phyloP scores from a whole-genome alignment of 495 filamentous ascomycete genomes.

The Collariella sp. region DNA sequence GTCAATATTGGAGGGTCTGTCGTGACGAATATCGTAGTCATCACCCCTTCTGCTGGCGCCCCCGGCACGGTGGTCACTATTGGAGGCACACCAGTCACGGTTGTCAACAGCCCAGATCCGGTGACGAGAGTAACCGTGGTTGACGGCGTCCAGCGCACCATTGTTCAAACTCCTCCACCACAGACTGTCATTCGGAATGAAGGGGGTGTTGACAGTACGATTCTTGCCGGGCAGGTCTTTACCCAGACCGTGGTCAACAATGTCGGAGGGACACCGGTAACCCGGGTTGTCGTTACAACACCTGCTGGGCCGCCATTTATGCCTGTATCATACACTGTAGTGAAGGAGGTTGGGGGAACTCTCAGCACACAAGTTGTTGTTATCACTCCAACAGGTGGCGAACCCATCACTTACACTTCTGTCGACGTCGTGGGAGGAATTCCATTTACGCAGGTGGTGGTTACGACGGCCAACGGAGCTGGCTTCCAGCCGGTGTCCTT shows the following conservation, averaged over 20 bases:
- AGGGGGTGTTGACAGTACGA: slow-evolving; percentile 12
- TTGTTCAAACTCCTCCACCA: slow-evolving; percentile 17
- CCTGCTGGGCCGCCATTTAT: slow-evolving; percentile 7
- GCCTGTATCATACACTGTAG: slow-evolving; percentile 16
- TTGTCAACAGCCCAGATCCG: slow-evolving; percentile 13
- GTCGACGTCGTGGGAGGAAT: slow-evolving; percentile 16
- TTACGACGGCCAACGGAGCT: slow-evolving; percentile 13
- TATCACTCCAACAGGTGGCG: slow-evolving; percentile 10
- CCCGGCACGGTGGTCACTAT: slow-evolving; percentile 10
- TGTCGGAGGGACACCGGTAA: slow-evolving; percentile 13
- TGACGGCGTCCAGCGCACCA: slow-evolving; percentile 9
- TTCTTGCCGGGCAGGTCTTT: slow-evolving; percentile 12
- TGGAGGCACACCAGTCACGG: slow-evolving; percentile 14
- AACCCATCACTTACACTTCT: slow-evolving; percentile 14
- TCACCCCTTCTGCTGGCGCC: slow-evolving; percentile 15
- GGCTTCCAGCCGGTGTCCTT: slow-evolving; percentile 17
- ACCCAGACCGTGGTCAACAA: slow-evolving; percentile 14
- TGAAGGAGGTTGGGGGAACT: slow-evolving; percentile 13
- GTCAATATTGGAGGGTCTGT: slow-evolving; percentile 11
- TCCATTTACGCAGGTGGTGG: slow-evolving; percentile 16
- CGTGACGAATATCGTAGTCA: slow-evolving; percentile 19
- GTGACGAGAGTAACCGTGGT: slow-evolving; percentile 11
- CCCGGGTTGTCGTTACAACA: slow-evolving; percentile 12
- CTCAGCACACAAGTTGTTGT: slow-evolving; percentile 12
- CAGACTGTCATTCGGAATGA: slow-evolving; percentile 11